Base-by-base conservation (phyloP, 116 monocot genomes). In the Iris pallida region DNA sequence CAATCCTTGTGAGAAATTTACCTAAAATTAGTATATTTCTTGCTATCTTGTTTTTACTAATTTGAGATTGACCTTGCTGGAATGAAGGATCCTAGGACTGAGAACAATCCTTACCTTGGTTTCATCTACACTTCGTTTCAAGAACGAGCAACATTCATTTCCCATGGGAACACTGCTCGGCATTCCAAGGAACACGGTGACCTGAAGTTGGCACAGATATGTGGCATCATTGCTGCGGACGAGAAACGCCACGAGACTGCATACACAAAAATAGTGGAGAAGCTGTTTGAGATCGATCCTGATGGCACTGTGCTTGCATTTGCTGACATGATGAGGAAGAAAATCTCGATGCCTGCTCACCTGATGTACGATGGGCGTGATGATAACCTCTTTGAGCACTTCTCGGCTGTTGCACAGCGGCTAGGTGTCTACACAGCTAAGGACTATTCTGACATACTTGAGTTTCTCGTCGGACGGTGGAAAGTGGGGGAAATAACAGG, bases 241-340 rank as follows among this genome's bases (percentile, higher is more conserved):
- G 68, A 68, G 68, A 68, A 68, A 44, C 68, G 68, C 43, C 68
- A 68, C 56, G 68, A 55, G 68, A 45, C 56, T 4, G 68, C 68
- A 54, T 68, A 68, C 68, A 68, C 68, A n/a, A 68, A 56, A 16
- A 56, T 68, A 16, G 68, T 68, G 0, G 68, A 68, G 45, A 68
- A 68, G 56, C 42, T 68, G 11, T 68, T 68, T 17, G 55, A 68
- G 68, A 13, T 68, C 3, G 68, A 68, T 55, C 56, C 68, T 4
- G 68, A 68, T 44, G 55, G 45, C 68, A 55, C 68, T 13, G 54
- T 68, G 55, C n/a, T 68, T 16, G 68, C 68, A 16, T 68, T 68
- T 20, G 55, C 68, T 17, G 68, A 68, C 55, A 68, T 68, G 68
- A 68, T 68, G 68, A 68, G 45, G 68, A 68, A 68, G 56, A 68